Evolutionary conservation across 192 early-diverging fungal species (phyloP).

Genomic region (Lobulomyces angularis): DNA sequence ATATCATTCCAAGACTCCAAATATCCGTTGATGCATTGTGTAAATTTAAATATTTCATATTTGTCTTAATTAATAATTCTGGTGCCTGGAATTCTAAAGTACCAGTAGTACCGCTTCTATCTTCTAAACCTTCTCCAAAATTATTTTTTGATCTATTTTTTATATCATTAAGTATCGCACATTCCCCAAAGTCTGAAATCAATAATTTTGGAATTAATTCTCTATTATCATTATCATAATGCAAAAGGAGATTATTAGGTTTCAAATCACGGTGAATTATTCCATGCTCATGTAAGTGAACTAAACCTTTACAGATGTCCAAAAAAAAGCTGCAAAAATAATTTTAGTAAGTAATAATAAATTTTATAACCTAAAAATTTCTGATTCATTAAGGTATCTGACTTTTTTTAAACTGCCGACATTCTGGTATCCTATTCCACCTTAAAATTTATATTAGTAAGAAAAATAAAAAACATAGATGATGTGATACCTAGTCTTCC

Average conservation of each 20-base stretch:
- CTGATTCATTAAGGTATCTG: conserved; percentile 27
- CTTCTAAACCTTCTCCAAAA: conserved; percentile 27
- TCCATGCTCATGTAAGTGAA: conserved; percentile 73
- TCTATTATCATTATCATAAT: conserved; percentile 41
- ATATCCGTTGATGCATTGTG: conserved; percentile 82
- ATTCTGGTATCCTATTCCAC: too few relatives aligned
- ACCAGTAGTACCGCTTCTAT: conserved; percentile 88
- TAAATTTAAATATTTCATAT: conserved; percentile 27
- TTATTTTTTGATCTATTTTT: too few relatives aligned
- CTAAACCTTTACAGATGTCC: conserved; percentile 81
- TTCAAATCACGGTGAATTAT: conserved; percentile 94
- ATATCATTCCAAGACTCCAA: conserved; percentile 90
- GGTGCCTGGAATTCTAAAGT: conserved; percentile 93
- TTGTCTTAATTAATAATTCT: conserved; percentile 26
- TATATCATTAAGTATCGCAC: conserved; percentile 66
- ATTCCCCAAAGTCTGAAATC: conserved; percentile 96
- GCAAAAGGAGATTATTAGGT: conserved; percentile 80
- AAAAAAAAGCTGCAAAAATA: conserved; percentile 79
- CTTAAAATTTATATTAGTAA: too few relatives aligned
- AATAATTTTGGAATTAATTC: conserved; percentile 58
- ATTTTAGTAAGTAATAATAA: too few relatives aligned
- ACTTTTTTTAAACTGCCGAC: conserved; percentile 12
- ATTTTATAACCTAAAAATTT: too few relatives aligned
- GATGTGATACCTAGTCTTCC: too few relatives aligned
- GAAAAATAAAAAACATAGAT: too few relatives aligned